Conservation (phyloP, 1,284 basidiomycete genomes). For the Neotropicomus parvogracilis region DNA sequence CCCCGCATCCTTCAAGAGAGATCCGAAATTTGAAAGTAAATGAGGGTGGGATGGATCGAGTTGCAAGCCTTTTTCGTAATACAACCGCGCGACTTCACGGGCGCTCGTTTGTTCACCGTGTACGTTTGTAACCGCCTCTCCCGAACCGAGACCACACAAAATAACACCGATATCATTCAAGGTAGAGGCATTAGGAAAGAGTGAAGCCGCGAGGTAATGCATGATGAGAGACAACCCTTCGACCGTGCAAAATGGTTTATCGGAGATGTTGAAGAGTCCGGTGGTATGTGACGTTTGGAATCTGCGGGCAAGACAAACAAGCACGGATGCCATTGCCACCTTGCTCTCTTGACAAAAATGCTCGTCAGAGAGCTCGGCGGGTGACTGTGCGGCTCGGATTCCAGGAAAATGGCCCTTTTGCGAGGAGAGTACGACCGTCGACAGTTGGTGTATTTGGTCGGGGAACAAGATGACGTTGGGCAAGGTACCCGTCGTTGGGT, state of each 20-base stretch:
- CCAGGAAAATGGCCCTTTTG: conserved; percentile 38
- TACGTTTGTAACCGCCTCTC: conserved; percentile 19
- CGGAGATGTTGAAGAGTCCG: conserved; percentile 27
- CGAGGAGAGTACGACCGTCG: conserved; percentile 36
- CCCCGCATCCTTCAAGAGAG: conserved; percentile 58
- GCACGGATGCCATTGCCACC: conserved; percentile 49
- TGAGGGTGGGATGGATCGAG: conserved; percentile 57
- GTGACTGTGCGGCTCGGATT: conserved; percentile 28
- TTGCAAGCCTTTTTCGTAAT: conserved; percentile 52
- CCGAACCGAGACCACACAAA: conserved; percentile 44
- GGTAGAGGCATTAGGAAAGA: conserved; percentile 52
- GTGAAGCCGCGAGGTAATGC: conserved; percentile 55
- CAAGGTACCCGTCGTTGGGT: conserved; percentile 36
- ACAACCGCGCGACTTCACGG: conserved; percentile 47
- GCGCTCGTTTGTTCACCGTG: conserved; percentile 24
- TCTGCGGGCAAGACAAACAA: conserved; percentile 55
- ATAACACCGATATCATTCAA: conserved; percentile 64
- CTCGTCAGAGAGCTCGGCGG: conserved; percentile 21
- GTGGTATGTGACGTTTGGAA: conserved; percentile 38
- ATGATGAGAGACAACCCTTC: conserved; percentile 49
- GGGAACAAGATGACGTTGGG: conserved; percentile 47
- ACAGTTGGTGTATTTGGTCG: conserved; percentile 38
- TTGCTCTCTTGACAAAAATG: conserved; percentile 28
- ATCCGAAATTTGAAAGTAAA: conserved; percentile 58
- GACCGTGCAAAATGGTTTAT: conserved; percentile 41